Evolutionary conservation across 2,329 filamentous ascomycete genomes (phyloP).

Genomic region (Meredithiella fracta): DNA sequence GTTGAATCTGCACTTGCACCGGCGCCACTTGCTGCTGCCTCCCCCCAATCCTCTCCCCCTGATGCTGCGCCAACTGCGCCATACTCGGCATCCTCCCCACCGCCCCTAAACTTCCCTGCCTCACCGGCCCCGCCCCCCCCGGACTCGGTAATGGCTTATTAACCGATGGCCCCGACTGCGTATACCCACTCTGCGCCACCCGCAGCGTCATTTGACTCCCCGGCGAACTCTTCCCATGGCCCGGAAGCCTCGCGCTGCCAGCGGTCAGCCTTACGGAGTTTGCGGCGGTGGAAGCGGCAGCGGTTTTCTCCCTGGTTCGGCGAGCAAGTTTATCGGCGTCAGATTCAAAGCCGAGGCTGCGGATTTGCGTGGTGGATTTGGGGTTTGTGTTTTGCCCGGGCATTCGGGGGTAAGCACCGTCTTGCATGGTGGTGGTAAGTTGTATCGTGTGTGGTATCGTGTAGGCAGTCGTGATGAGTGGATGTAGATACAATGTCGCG

Average conservation of each 20-base stretch:
- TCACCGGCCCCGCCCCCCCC: neutral
- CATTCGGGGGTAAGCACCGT: slow-evolving; percentile 11
- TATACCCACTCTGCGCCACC: too few species aligned
- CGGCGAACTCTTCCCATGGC: too few species aligned
- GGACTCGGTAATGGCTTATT: neutral
- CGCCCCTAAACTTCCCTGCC: neutral
- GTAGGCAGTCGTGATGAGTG: neutral
- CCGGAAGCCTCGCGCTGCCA: too few species aligned
- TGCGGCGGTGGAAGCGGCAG: neutral
- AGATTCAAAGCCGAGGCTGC: slow-evolving; percentile 9
- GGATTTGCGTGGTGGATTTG: slow-evolving; percentile 3
- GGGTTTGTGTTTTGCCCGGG: slow-evolving; percentile 6
- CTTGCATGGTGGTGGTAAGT: slow-evolving; percentile 1
- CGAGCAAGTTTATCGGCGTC: neutral
- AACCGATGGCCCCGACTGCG: neutral
- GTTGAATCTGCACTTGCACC: neutral
- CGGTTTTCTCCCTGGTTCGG: neutral
- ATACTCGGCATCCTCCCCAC: neutral
- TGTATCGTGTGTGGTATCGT: neutral
- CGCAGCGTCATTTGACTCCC: neutral
- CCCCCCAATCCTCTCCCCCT: neutral
- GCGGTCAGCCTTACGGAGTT: neutral
- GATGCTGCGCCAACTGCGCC: neutral
- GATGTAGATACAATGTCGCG: neutral
- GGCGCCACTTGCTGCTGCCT: neutral